Evolutionary conservation across 371 early-diverging fungal genomes (phyloP), one percentile per base, ranked within the genome.

Genomic region (Globomyces sp.): DNA sequence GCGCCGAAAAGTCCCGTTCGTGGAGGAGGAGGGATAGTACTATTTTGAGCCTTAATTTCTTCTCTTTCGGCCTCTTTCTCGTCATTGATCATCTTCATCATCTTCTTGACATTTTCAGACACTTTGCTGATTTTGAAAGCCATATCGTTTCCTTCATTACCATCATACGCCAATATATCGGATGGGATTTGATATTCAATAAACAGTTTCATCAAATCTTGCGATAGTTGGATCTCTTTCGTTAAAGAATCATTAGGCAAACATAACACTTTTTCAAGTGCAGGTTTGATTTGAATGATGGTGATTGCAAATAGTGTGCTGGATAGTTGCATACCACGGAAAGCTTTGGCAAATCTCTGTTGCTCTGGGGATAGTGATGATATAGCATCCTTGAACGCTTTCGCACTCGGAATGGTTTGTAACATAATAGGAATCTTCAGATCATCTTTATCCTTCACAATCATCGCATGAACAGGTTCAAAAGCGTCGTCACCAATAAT

Each of bases 121-220:
- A 68, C 68, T 1, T 41, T 44, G 11, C 37, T 57, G 6, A 63
- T 10, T 34, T 62, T 68, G 8, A 39, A 51, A 2, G n/a, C 39
- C 13, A 51, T 4, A 2, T 8, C 2, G 42, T 60, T 34, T 10
- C 3, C 34, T 3, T 3, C 4, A 3, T 58, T 13, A 24, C 58
- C 44, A 41, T 68, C 68, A 51, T 40, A 68, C 6, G 37, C 6
- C 51, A 68, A 34, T 13, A 68, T 40, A 37, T 68, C 68, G 41
- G 61, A 52, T 8, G 68, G 68, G 55, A 68, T 68, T 45, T 68
- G 68, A 57, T 57, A 60, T 55, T 68, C 53, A 13, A 49, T 45
- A 52, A 69, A 69, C 44, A 69, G 41, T n/a, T 64, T 11, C 69
- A 69, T 69, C 3, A 69, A 34, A 36, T 64, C 69, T 45, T 65